phyloP scores from a whole-genome alignment of 2,329 filamentous ascomycete genomes.

The Monosporascus sp. region DNA sequence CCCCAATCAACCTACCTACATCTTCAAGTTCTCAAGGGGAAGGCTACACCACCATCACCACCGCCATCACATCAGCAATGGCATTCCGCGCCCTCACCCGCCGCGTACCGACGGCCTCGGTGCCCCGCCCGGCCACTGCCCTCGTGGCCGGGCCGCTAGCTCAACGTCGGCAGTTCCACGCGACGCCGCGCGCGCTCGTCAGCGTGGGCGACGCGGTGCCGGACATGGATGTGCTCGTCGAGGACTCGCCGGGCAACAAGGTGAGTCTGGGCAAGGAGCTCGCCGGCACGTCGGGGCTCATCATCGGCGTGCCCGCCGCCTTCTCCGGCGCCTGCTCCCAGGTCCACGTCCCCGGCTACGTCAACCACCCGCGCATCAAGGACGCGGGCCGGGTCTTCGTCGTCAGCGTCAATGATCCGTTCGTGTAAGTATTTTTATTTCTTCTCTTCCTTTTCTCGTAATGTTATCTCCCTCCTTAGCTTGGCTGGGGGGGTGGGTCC shows the following conservation, averaged over 20 bases:
- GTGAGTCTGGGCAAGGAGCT: slow-evolving; percentile 81
- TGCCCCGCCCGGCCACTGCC: slow-evolving; percentile 19
- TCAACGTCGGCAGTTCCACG: slow-evolving; percentile 51
- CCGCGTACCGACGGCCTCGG: slow-evolving; percentile 7
- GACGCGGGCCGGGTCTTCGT: slow-evolving; percentile 82
- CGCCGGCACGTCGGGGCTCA: slow-evolving; percentile 56
- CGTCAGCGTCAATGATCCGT: slow-evolving; percentile 88
- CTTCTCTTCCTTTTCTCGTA: not conserved
- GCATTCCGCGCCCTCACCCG: slow-evolving; percentile 21
- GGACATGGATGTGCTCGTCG: slow-evolving; percentile 68
- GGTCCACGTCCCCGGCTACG: slow-evolving; percentile 78
- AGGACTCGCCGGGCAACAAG: slow-evolving; percentile 87
- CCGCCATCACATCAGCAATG: slow-evolving; percentile 8
- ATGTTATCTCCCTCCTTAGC: no score
- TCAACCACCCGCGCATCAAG: slow-evolving; percentile 72
- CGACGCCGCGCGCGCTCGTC: slow-evolving; percentile 57
- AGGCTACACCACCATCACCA: not conserved
- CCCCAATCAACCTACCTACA: not conserved
- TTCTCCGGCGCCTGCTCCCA: slow-evolving; percentile 57
- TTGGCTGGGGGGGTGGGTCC: no score
- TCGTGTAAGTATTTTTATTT: slow-evolving; percentile 61
- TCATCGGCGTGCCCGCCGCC: slow-evolving; percentile 80
- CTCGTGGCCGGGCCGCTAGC: slow-evolving; percentile 7
- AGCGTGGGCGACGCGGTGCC: slow-evolving; percentile 77
- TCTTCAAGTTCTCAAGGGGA: no score